Base-by-base conservation (phyloP, 73 alveolate species). In the Durusdinium trenchii region DNA sequence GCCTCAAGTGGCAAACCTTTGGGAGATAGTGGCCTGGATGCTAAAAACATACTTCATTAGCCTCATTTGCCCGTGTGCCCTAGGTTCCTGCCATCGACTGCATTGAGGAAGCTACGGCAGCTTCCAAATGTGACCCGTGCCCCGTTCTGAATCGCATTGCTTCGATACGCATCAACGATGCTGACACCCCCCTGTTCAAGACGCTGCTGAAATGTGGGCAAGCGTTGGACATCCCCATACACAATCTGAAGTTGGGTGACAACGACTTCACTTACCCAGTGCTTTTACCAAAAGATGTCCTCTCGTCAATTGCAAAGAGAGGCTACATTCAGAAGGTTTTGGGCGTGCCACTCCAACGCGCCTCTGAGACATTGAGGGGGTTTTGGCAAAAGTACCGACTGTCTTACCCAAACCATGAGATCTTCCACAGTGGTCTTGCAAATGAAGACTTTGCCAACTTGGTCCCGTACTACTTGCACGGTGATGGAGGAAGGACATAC, bases 71-170 rank as follows among this genome's bases (percentile, higher is more conserved):
- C n/a, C n/a, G n/a, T n/a, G n/a, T n/a, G n/a, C n/a, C n/a, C n/a
- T n/a, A 78, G 87, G 87, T 78, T 38, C 62, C 87, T 18, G 87
- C 87, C 28, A 78, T 43, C 40, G 87, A 78, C 87, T 35, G 40
- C 61, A 60, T 78, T 26, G 36, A 38, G 40, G 61, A 78, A 6
- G 87, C 87, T 60, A 10, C 23, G 62, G 61, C 87, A 14, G 54
- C 87, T 1, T 0, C 42, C 36, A 42, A 45, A 42, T 26, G 30
- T 23, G 87, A 78, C 61, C 38, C 87, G 42, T 78, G 87, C 60
- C 62, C 4, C 18, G 87, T 78, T 28, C 38, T 78, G 35, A 42
- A 40, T 0, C 26, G 30, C 6, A 78, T 78, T 20, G 87, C 87
- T 10, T 2, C 28, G 7, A 40, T 43, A 20, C 40, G 47, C 18